Conservation (phyloP, 768 basidiomycete genomes). For the Daedaleopsis nitida region DNA sequence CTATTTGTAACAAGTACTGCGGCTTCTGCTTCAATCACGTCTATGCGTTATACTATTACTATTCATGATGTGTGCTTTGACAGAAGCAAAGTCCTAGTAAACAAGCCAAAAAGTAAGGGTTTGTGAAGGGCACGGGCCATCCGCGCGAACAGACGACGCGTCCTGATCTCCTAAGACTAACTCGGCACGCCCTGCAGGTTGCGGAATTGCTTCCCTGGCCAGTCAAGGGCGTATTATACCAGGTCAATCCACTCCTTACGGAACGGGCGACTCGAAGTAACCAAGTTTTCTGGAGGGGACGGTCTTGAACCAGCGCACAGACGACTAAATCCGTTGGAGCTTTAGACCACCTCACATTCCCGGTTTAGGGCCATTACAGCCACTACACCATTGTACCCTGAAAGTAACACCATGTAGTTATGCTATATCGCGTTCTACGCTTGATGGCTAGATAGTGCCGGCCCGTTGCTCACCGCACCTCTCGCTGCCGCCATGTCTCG, state of each 20-base stretch:
- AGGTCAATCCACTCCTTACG: constrained; percentile 66
- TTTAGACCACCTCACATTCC: constrained; percentile 73
- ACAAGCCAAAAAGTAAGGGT: constrained; percentile 67
- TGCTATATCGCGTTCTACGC: too few relatives aligned
- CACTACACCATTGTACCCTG: constrained; percentile 55
- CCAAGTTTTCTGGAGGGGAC: constrained; percentile 96
- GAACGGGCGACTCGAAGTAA: constrained; percentile 65
- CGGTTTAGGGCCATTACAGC: constrained; percentile 81
- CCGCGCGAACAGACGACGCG: constrained; percentile 81
- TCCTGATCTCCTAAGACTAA: constrained; percentile 92
- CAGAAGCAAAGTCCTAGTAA: too few relatives aligned
- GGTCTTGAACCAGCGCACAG: constrained; percentile 92
- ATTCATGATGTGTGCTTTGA: too few relatives aligned
- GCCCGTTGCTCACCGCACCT: too few relatives aligned
- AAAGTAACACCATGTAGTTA: neutral
- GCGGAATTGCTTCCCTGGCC: constrained; percentile 94
- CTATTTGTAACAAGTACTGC: too few relatives aligned
- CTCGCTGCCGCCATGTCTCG: neutral
- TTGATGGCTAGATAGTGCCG: too few relatives aligned
- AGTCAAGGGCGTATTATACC: constrained; percentile 85
- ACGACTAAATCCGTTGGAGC: constrained; percentile 57
- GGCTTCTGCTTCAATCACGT: too few relatives aligned
- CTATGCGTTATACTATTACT: too few relatives aligned
- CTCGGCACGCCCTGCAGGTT: constrained; percentile 84
- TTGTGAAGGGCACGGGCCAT: constrained; percentile 73